phyloP scores from a whole-genome alignment of 1,284 basidiomycete species.

The Gomphus bonarii region DNA sequence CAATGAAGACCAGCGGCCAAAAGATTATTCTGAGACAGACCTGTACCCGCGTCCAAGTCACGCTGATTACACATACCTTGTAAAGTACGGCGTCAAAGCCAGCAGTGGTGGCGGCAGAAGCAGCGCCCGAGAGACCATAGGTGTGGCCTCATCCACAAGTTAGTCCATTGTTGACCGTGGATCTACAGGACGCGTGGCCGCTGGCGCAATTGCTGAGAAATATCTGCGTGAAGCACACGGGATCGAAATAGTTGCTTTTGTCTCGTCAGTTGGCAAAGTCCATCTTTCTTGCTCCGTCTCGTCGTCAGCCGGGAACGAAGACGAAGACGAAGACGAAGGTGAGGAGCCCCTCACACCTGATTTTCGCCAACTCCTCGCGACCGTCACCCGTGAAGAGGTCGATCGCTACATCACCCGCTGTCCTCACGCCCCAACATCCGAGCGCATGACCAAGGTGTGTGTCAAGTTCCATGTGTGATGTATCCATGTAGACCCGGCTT shows the following conservation, averaged over 20 bases:
- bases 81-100: slow-evolving; percentile 97
- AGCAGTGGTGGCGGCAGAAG: slow-evolving; percentile 93
- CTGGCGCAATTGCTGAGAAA: slow-evolving; percentile 96
- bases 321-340: slow-evolving; percentile 57
- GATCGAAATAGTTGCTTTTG: slow-evolving; percentile 95
- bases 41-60: slow-evolving; percentile 95
- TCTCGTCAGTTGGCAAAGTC: slow-evolving; percentile 91
- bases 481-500: neutral
- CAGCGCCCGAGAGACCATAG: slow-evolving; percentile 95
- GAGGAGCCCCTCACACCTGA: slow-evolving; percentile 78
- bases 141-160: slow-evolving; percentile 28
- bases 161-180: neutral
- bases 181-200: slow-evolving; percentile 79
- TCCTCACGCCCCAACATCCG: slow-evolving; percentile 81
- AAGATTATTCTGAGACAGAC: slow-evolving; percentile 98
- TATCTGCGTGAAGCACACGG: slow-evolving; percentile 86
- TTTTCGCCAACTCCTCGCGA: slow-evolving; percentile 73
- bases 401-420: slow-evolving; percentile 87
- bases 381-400: slow-evolving; percentile 79
- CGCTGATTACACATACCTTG: slow-evolving; percentile 97
- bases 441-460: slow-evolving; percentile 79
- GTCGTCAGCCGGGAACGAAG: slow-evolving; percentile 35
- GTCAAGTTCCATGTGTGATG: neutral
- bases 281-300: slow-evolving; percentile 52
- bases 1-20: slow-evolving; percentile 97